Conservation (phyloP, 1,284 basidiomycete species). For the Marasmius tenuissimus region DNA sequence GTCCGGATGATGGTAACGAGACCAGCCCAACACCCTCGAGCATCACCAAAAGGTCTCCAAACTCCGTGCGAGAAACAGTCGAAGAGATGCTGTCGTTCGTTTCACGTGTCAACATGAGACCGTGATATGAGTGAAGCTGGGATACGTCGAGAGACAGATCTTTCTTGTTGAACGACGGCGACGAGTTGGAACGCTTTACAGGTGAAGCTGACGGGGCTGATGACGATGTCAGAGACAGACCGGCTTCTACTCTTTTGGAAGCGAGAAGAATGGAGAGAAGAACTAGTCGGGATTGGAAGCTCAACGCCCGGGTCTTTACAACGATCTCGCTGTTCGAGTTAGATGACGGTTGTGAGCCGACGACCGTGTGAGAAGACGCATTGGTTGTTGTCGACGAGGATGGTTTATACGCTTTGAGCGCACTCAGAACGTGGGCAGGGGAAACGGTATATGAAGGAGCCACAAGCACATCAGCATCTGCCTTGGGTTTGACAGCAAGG, state of each 20-base stretch:
- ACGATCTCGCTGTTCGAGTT: conserved; percentile 59
- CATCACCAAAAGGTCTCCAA: conserved; percentile 66
- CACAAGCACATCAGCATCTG: conserved; percentile 36
- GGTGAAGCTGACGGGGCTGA: conserved; percentile 43
- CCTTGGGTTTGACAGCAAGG: conserved; percentile 41
- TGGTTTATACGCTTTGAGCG: conserved; percentile 68
- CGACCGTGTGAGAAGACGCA: conserved; percentile 10
- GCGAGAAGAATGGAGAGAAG: conserved; percentile 65
- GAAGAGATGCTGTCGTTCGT: conserved; percentile 52
- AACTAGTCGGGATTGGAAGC: conserved; percentile 70
- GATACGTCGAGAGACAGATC: conserved; percentile 49
- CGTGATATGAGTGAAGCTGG: conserved; percentile 66
- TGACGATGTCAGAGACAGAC: conserved; percentile 47
- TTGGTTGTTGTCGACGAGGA: conserved; percentile 35
- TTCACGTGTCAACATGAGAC: conserved; percentile 50
- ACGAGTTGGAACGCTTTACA: conserved; percentile 50
- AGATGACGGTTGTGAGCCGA: conserved; percentile 17
- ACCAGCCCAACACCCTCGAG: conserved; percentile 73
- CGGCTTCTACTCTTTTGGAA: conserved; percentile 56
- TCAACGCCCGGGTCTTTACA: conserved; percentile 62
- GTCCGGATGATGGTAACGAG: conserved; percentile 38
- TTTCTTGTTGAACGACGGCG: conserved; percentile 17
- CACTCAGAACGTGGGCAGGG: conserved; percentile 63
- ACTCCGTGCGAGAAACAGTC: conserved; percentile 73
- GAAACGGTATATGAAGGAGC: conserved; percentile 47